A percentile compares a stretch with the other conserved stretches of the same genome.
phyloP scores from a whole-genome alignment of 345 rosid genomes.

The Hypericum perforatum region DNA sequence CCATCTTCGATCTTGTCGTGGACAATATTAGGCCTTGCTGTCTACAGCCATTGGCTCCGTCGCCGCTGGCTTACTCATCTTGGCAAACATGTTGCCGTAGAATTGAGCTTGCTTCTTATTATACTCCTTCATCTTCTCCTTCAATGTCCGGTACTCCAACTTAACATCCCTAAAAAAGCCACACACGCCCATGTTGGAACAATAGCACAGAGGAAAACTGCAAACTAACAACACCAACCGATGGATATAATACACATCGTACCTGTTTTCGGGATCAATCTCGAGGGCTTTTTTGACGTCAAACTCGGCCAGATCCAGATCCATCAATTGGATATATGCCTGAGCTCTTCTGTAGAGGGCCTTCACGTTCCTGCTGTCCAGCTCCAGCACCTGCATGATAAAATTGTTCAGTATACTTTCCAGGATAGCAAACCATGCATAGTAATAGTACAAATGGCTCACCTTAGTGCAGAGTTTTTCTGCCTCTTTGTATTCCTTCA shows the following conservation, averaged over 20 bases:
- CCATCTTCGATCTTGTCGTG: too few relatives aligned
- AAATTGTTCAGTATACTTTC: not conserved
- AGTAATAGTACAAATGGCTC: not conserved
- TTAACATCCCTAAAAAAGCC: slow-evolving; percentile 59
- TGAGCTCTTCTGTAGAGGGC: slow-evolving; percentile 76
- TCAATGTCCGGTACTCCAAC: slow-evolving; percentile 59
- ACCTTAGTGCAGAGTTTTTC: slow-evolving; percentile 77
- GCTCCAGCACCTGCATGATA: slow-evolving; percentile 46
- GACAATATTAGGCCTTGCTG: slow-evolving; percentile 9
- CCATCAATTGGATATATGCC: slow-evolving; percentile 57
- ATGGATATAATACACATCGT: not conserved
- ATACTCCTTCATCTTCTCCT: slow-evolving; percentile 71
- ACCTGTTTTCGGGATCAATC: slow-evolving; percentile 75
- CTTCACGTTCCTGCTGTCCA: slow-evolving; percentile 58
- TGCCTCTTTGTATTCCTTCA: slow-evolving; percentile 72
- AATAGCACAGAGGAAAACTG: not conserved
- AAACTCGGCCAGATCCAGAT: slow-evolving; percentile 71
- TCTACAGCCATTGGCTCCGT: slow-evolving; percentile 28
- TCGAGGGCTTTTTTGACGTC: slow-evolving; percentile 80
- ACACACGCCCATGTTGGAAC: not conserved
- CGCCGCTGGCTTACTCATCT: slow-evolving; percentile 37
- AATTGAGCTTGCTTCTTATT: slow-evolving; percentile 83
- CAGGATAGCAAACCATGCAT: not conserved
- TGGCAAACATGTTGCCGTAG: slow-evolving; percentile 77
- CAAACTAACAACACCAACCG: not conserved